Evolutionary conservation across 176 grass and related monocot species (phyloP).

Genomic region (Dactylis glomerata): DNA sequence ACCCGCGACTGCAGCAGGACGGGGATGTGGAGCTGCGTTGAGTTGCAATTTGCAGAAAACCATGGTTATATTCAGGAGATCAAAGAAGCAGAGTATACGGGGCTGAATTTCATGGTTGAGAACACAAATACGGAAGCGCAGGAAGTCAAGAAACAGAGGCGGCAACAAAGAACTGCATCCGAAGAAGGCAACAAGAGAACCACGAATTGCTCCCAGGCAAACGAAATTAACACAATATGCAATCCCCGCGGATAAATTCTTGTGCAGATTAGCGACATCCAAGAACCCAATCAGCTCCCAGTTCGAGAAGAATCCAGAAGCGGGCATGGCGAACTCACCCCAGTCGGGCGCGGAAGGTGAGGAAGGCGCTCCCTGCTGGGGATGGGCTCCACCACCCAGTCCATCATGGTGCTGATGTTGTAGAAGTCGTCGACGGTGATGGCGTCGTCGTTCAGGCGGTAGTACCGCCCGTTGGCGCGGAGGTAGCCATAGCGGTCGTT

Average conservation of each 20-base stretch:
- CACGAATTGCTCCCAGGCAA: neutral
- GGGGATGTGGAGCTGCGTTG: neutral
- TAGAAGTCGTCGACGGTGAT: neutral
- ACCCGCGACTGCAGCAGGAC: neutral
- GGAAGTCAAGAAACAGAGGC: neutral
- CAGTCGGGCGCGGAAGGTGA: neutral
- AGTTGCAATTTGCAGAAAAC: neutral
- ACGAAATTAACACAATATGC: neutral
- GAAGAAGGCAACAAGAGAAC: neutral
- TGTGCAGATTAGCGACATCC: neutral
- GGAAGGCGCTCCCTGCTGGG: neutral
- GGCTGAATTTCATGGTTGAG: neutral
- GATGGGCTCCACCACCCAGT: conserved; percentile 9
- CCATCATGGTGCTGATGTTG: neutral
- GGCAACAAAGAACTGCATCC: neutral
- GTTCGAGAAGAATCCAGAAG: neutral
- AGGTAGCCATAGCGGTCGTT: neutral
- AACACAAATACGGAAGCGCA: neutral
- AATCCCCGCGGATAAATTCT: neutral
- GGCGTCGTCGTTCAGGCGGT: neutral
- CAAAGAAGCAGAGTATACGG: neutral
- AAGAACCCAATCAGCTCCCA: neutral
- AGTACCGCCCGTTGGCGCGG: conserved; percentile 5
- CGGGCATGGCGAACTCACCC: neutral
- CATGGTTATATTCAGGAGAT: neutral